Evolutionary conservation across 148 eudicot genomes (phyloP).

Genomic region (Rhododendron simsii): DNA sequence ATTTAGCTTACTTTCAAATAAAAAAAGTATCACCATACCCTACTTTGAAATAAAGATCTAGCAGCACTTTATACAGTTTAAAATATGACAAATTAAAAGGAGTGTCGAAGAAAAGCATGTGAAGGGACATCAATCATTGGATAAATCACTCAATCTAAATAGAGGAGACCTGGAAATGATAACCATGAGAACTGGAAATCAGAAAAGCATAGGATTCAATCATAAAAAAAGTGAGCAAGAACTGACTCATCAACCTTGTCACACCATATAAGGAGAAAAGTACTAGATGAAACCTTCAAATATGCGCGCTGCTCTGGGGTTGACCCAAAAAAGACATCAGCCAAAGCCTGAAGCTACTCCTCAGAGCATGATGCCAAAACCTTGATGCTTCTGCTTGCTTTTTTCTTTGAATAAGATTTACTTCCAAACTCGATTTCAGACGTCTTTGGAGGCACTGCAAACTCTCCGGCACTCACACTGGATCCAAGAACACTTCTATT

Average conservation of each 20-base stretch:
- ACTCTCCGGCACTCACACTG: constrained; percentile 27
- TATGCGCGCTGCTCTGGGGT: constrained; percentile 38
- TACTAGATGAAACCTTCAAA: constrained; percentile 49
- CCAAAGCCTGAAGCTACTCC: constrained; percentile 58
- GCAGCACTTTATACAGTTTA: neutral
- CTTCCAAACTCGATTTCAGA: constrained; percentile 22
- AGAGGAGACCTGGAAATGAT: neutral
- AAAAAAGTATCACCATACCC: neutral
- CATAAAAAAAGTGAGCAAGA: neutral
- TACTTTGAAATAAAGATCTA: neutral
- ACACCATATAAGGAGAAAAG: neutral
- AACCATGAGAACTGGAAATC: neutral
- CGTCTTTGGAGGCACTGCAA: constrained; percentile 20
- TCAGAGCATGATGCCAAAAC: constrained; percentile 46
- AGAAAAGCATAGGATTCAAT: neutral
- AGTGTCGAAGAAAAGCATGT: neutral
- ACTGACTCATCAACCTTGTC: neutral
- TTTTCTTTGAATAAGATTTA: constrained; percentile 42
- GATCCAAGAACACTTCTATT: constrained; percentile 33
- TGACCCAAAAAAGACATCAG: constrained; percentile 44
- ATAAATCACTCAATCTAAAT: neutral
- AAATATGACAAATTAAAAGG: neutral
- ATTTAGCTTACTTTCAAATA: neutral
- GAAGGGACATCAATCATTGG: neutral
- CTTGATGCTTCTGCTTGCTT: constrained; percentile 47